Evolutionary conservation across 2,329 filamentous ascomycete species (phyloP), one percentile per base, ranked within the genome.

Genomic region (Aspergillus vadensis): DNA sequence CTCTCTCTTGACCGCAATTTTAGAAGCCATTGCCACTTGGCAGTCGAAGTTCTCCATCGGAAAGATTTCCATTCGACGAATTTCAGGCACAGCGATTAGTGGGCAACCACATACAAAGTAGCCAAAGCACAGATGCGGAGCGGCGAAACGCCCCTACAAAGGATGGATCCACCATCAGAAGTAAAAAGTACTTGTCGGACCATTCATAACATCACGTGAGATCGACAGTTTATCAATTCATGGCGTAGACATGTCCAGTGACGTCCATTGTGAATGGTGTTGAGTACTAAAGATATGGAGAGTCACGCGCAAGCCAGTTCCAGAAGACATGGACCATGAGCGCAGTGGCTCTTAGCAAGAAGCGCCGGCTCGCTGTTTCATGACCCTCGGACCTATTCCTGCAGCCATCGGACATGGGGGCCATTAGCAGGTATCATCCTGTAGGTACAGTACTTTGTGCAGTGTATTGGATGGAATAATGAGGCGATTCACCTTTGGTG

Each of bases 1-100:
- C 38, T 58, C 58, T 39, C 53, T 55, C 62, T 36, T 71, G 69
- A 71, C 69, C 69, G 69, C 67, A 69, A 70, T 55, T 69, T 70
- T 54, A 55, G 59, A 60, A 56, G 38, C 23, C 48, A 23, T 63
- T 55, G 65, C 63, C 64, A 69, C 67, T 59, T 62, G 61, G 54
- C 56, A 58, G 41, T 63, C 50, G 39, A 63, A 23, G 47, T 19
- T 43, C 39, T 51, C 55, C 21, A 52, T 58, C 30, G 51, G 50
- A 50, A 49, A 49, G 58, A 58, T 55, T 59, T 54, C 25, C 39
- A 60, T 59, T 60, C 39, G 52, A 52, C 48, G 47, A 50, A 38
- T 49, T 23, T 53, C 25, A 30, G 47, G 47, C 47, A 50, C 47
- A 21, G 43, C 39, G 27, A 60, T 21, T n/a, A 55, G 39, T 41